Percentiles rank a stretch among this genome's conserved stretches.
phyloP scores from a whole-genome alignment of 371 early-diverging fungal genomes.

The Umbelopsis sp. region DNA sequence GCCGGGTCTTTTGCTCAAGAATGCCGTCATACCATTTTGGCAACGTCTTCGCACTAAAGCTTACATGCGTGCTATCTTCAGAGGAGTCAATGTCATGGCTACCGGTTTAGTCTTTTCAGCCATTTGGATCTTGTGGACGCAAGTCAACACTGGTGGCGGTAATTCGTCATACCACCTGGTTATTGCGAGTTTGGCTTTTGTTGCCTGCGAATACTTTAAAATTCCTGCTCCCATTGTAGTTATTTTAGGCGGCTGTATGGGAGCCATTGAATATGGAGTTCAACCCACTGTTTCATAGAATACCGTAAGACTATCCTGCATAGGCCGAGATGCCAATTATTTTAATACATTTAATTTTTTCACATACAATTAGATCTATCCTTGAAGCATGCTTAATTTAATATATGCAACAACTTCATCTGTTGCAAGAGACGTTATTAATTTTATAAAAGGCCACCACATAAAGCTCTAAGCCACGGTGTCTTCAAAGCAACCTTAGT shows the following conservation, averaged over 20 bases:
- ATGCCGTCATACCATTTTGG: constrained; percentile 64
- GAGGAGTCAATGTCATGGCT: constrained; percentile 63
- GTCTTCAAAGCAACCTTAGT: background rate
- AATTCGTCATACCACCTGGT: constrained; percentile 36
- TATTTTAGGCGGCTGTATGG: constrained; percentile 45
- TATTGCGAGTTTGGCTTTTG: constrained; percentile 47
- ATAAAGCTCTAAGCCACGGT: background rate
- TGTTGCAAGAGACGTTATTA: too few relatives aligned
- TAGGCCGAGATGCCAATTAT: background rate
- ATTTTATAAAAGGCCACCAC: background rate
- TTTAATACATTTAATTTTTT: background rate
- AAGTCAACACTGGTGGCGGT: constrained; percentile 28
- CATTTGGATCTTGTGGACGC: constrained; percentile 41
- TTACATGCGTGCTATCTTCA: constrained; percentile 42
- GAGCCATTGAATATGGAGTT: constrained; percentile 36
- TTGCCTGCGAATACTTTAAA: constrained; percentile 36
- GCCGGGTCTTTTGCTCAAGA: constrained; percentile 59
- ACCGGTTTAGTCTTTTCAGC: constrained; percentile 63
- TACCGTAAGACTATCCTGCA: background rate
- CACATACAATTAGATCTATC: background rate
- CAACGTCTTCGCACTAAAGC: constrained; percentile 40
- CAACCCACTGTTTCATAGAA: background rate
- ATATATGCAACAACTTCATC: too few relatives aligned
- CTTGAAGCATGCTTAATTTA: background rate
- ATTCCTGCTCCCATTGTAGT: constrained; percentile 43